Base-by-base conservation (phyloP, 2,329 filamentous ascomycete species). In the Coniochaeta prunicola region DNA sequence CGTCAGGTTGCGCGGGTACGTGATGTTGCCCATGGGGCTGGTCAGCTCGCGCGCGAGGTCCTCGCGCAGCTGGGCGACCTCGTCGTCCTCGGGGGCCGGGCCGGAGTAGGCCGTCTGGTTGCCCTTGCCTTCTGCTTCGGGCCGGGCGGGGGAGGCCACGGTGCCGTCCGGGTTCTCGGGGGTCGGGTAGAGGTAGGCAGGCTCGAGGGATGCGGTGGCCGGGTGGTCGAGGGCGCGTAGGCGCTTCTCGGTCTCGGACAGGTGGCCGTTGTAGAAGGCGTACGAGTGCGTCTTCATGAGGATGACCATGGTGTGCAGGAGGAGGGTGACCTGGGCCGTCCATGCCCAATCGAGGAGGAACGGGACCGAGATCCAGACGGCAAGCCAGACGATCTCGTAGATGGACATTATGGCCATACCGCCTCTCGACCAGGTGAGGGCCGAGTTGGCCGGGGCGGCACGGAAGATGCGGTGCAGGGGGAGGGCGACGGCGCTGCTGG, bases 241-340 rank as follows among this genome's bases (percentile, higher is more conserved):
- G 12, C 91, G 87, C 69, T 88, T 87, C 71, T 96, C 85, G 0
- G 91, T 96, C 71, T 94, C 91, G 65, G 89, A 90, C 17, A 99
- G 80, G 72, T 99, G 94, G 12, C 94, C 94, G 67, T 97, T 97
- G 77, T 99, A 99, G 73, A 97, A 99, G 26, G 91, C 90, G 69
- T 96, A 99, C 6, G 92, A 97, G 73, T 99, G 94, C 86, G 97
- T 94, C 79, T 99, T 99, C 94, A 99, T 99, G 56, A 97, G 85
- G 21, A 99, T 80, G 8, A 91, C 88, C 74, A 99, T 85, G 48
- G 92, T 88, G 73, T 99, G 94, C 34, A 99, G 79, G 12, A 92
- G 88, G 66, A 99, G 84, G 72, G 96, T 99, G 40, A 99, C 94
- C 70, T 97, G 94, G 2, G 93, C 88, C 0, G 94, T 99, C 94